phyloP scores from a whole-genome alignment of 2,329 filamentous ascomycete species.

The Pseudogymnoascus sp. region DNA sequence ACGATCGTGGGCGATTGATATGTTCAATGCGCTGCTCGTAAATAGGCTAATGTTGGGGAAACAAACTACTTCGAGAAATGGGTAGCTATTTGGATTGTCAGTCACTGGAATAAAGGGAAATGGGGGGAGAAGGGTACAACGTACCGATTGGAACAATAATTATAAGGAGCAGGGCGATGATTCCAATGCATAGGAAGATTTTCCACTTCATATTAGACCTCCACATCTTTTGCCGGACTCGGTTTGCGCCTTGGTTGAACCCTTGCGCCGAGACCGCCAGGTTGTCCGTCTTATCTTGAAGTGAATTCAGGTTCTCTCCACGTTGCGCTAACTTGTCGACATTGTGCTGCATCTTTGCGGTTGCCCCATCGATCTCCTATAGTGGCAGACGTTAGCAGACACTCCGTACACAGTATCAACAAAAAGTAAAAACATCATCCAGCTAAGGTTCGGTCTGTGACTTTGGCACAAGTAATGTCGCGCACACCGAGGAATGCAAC shows the following conservation, averaged over 20 bases:
- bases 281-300: slow-evolving; percentile 93
- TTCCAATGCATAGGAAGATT: slow-evolving; percentile 74
- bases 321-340: slow-evolving; percentile 94
- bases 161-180: slow-evolving; percentile 84
- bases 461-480: not conserved
- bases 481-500: not conserved
- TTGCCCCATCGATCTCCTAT: slow-evolving; percentile 96
- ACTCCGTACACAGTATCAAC: not conserved
- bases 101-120: not conserved
- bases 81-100: not conserved
- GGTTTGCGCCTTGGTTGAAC: slow-evolving; percentile 93
- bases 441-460: not conserved
- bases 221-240: slow-evolving; percentile 98
- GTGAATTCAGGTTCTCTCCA: slow-evolving; percentile 77
- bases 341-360: slow-evolving; percentile 93
- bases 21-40: not conserved
- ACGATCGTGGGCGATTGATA: not conserved
- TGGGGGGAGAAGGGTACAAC: slow-evolving; percentile 25
- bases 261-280: slow-evolving; percentile 87
- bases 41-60: not conserved
- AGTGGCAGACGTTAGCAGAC: not conserved
- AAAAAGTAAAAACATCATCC: not conserved
- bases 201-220: slow-evolving; percentile 99
- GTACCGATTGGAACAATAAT: slow-evolving; percentile 91
- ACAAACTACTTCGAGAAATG: not conserved